phyloP scores from a whole-genome alignment of 805 yeast genomes.

The Lipomyces sp. region DNA sequence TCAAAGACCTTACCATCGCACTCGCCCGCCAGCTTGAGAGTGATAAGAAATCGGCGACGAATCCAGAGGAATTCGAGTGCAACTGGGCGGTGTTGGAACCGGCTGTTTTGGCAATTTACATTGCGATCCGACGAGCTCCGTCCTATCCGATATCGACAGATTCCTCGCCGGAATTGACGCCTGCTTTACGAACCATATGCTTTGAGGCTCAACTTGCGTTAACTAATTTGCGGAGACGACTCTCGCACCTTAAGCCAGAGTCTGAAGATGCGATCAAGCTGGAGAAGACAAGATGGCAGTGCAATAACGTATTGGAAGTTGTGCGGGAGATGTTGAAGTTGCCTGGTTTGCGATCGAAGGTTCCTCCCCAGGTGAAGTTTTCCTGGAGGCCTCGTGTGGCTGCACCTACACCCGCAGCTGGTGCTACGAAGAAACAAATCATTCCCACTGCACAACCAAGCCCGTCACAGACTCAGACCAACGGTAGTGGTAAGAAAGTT shows the following conservation, averaged over 20 bases:
- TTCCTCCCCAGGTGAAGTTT: slow-evolving; percentile 34
- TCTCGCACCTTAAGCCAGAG: background rate
- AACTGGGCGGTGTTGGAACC: slow-evolving; percentile 34
- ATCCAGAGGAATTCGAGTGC: slow-evolving; percentile 1
- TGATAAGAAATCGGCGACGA: background rate
- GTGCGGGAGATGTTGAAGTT: slow-evolving; percentile 30
- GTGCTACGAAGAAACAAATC: background rate
- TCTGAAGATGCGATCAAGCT: background rate
- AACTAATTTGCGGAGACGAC: slow-evolving; percentile 13
- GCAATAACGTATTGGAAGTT: slow-evolving; percentile 26
- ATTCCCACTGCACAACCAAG: background rate
- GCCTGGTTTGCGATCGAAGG: slow-evolving; percentile 12
- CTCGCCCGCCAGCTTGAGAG: slow-evolving; percentile 6
- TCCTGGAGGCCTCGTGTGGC: slow-evolving; percentile 31
- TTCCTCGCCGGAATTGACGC: slow-evolving; percentile 30
- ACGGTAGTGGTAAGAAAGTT: slow-evolving; percentile 10
- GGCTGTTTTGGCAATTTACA: slow-evolving; percentile 23
- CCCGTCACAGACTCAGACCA: slow-evolving; percentile 7
- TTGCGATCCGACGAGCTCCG: slow-evolving; percentile 24
- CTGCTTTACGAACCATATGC: slow-evolving; percentile 24
- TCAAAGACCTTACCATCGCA: slow-evolving; percentile 20
- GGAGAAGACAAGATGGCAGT: slow-evolving; percentile 23
- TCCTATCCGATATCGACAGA: slow-evolving; percentile 34
- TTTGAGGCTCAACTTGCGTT: slow-evolving; percentile 25
- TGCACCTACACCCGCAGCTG: slow-evolving; percentile 12